Evolutionary conservation across 257 asterid species (phyloP).

Genomic region (Salvia splendens): DNA sequence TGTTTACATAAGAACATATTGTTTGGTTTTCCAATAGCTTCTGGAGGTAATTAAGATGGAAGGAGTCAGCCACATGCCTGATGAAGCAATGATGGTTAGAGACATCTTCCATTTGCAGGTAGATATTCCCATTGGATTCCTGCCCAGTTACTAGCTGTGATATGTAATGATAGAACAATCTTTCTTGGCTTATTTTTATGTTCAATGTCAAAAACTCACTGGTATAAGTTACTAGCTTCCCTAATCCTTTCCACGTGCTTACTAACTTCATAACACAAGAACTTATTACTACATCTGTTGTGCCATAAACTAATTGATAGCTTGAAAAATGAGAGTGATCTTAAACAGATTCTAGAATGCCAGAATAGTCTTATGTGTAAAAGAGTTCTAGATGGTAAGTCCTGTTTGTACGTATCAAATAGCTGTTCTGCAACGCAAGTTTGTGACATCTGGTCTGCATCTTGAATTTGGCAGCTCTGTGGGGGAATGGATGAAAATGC

Average conservation of each 20-base stretch:
- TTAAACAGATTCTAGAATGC: no score
- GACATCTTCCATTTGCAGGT: constrained; percentile 86
- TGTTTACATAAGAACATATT: background rate
- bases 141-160: no score
- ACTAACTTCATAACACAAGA: no score
- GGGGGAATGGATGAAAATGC: constrained; percentile 89
- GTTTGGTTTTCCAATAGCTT: constrained; percentile 44
- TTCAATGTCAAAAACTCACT: no score
- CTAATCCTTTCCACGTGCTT: no score
- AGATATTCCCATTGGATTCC: constrained; percentile 9
- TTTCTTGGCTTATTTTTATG: background rate
- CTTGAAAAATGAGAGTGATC: no score
- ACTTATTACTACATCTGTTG: no score
- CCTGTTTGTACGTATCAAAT: background rate
- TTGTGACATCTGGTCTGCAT: background rate
- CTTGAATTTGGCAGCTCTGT: constrained; percentile 57
- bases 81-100: constrained; percentile 67
- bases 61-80: constrained; percentile 66
- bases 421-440: background rate
- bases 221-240: no score
- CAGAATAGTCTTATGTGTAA: no score
- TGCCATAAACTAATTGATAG: no score
- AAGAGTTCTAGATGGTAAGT: no score
- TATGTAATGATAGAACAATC: no score
- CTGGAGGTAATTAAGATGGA: constrained; percentile 89